Base-by-base conservation (phyloP, 306 rosid species). In the Nissolia schottii region DNA sequence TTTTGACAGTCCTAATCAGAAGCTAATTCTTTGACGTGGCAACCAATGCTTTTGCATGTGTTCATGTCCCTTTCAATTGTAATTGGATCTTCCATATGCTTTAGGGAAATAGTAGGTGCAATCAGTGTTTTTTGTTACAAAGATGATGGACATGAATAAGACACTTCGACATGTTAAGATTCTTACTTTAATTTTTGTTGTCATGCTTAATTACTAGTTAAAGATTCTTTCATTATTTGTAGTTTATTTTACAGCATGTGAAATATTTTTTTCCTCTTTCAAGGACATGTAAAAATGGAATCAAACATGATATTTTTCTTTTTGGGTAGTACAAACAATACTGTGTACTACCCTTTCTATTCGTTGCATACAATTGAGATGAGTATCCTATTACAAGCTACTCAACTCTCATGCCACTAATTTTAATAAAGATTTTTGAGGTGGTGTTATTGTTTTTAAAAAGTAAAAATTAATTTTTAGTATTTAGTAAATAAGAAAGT, bases 11-110 rank as follows among this genome's bases (percentile, higher is more conserved):
- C n/a, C n/a, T n/a, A n/a, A n/a, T n/a, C n/a, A n/a, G 74, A 66
- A 75, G 74, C 80, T 66, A 14, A 76, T 76, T 76, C 80, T 76
- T 56, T 67, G 35, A 75, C 66, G 49, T 75, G 71, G 64, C 81
- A 55, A 27, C 25, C 12, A 60, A 56, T 38, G 29, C 68, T 59
- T 75, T 14, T 43, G 7, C 10, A 45, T 77, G 45, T 59, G 13
- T 62, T 64, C 72, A 59, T 80, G 63, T 48, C 73, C 77, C 80
- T 69, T 78, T 65, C 65, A 64, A n/a, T 6, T 74, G 7, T 64
- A n/a, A 41, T 22, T 35, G 38, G 75, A 77, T 73, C 54, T 70
- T 84, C 40, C 24, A 20, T n/a, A n/a, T 9, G 10, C 77, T 73
- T 67, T 74, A 55, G 34, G 34, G 51, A 63, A 55, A 31, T 54